Evolutionary conservation across 164 flowering plant species (phyloP).

Genomic region (Vitis vinifera): ASM3070453v1 NC_081811.1:3160001-3160500

Average conservation of each 20-base stretch:
- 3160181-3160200: slow-evolving; percentile 5
- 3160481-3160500: slow-evolving; percentile 57
- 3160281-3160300: slow-evolving; percentile 60
- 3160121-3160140: background rate
- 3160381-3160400: slow-evolving; percentile 71
- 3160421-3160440: slow-evolving; percentile 55
- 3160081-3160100: too few species aligned
- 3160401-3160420: slow-evolving; percentile 59
- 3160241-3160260: slow-evolving; percentile 2
- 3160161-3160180: slow-evolving; percentile 6
- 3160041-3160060: too few species aligned
- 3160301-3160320: slow-evolving; percentile 69
- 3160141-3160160: background rate
- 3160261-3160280: slow-evolving; percentile 15
- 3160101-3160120: too few species aligned
- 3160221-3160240: slow-evolving; percentile 9
- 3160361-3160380: slow-evolving; percentile 79
- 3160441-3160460: slow-evolving; percentile 60
- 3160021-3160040: too few species aligned
- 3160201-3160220: slow-evolving; percentile 9
- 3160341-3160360: slow-evolving; percentile 82
- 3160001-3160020: too few species aligned
- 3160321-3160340: slow-evolving; percentile 70
- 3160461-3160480: slow-evolving; percentile 63
- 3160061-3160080: too few species aligned